phyloP scores from a whole-genome alignment of 352 stramenopile genomes.

The Phytophthora pluvialis region DNA sequence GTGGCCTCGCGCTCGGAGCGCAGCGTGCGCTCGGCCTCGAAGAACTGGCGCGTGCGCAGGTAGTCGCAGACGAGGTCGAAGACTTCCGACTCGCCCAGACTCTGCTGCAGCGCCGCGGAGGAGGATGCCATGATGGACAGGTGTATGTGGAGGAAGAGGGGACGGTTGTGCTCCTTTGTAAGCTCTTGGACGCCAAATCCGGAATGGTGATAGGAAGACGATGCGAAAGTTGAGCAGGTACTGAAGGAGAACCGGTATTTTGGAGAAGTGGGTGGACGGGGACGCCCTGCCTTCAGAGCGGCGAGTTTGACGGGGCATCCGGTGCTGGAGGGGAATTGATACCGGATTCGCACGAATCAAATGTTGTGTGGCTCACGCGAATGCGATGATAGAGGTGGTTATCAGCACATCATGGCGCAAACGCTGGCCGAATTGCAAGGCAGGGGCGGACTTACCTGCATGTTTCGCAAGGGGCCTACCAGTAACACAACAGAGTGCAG shows the following conservation, averaged over 20 bases:
- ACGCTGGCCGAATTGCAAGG: slow-evolving; percentile 14
- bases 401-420: slow-evolving; percentile 30
- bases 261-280: slow-evolving; percentile 30
- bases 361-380: neutral
- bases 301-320: neutral
- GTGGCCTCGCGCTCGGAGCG: slow-evolving; percentile 63
- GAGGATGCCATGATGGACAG: slow-evolving; percentile 55
- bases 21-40: slow-evolving; percentile 78
- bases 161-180: slow-evolving; percentile 21
- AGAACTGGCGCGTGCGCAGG: slow-evolving; percentile 87
- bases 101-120: slow-evolving; percentile 74
- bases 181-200: slow-evolving; percentile 39
- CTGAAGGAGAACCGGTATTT: slow-evolving; percentile 7
- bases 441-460: neutral
- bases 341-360: neutral
- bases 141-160: slow-evolving; percentile 9
- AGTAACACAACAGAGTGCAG: neutral
- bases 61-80: slow-evolving; percentile 91
- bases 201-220: slow-evolving; percentile 19
- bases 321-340: neutral
- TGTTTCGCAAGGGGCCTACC: neutral
- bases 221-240: neutral
- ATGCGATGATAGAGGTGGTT: slow-evolving; percentile 5
- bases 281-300: neutral
- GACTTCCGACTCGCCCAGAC: slow-evolving; percentile 81